Evolutionary conservation across 139 green algal species (phyloP), one percentile per base, ranked within the genome.

Genomic region (Zygnema cylindricum): DNA sequence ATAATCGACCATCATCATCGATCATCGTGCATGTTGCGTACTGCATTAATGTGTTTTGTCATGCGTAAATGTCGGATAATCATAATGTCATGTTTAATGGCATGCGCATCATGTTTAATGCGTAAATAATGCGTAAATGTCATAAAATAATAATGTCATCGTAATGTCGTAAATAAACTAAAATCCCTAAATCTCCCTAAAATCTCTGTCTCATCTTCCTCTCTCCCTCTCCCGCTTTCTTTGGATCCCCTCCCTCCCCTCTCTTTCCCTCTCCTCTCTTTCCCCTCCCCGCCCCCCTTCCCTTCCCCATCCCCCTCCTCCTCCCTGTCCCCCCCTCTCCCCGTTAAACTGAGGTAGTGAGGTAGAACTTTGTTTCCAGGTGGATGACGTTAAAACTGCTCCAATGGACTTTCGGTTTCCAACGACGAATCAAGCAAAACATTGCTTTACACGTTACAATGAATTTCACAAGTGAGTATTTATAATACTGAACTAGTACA

Each of bases 401-500:
- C 84, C 84, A 22, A 78, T 90, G 83, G 96, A 98, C 88, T 93
- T 95, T n/a, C 94, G 96, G 55, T 98, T 98, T 91, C 95, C 95
- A 25, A 94, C 95, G 76, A 95, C 93, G 36, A 98, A 98, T 90
- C 96, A 98, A 89, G 88, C 94, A 35, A 92, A 96, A 36, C 94
- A 97, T 88, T 98, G 96, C 93, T 98, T 97, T 90, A 96, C 95
- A 40, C 93, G 96, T 76, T 98, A 98, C 94, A 98, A 98, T 87
- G 96, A 98, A 93, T 97, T 93, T 87, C 93, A 96, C 94, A 98
- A 97, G 94, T 98, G 76, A 76, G 89, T 35, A n/a, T n/a, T n/a
- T n/a, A n/a, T n/a, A n/a, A n/a, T n/a, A n/a, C n/a, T n/a, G n/a
- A n/a, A n/a, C n/a, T n/a, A n/a, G n/a, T n/a, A n/a, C n/a, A n/a